Evolutionary conservation across 345 rosid species (phyloP).

Genomic region (Eucalyptus tenuipes): DNA sequence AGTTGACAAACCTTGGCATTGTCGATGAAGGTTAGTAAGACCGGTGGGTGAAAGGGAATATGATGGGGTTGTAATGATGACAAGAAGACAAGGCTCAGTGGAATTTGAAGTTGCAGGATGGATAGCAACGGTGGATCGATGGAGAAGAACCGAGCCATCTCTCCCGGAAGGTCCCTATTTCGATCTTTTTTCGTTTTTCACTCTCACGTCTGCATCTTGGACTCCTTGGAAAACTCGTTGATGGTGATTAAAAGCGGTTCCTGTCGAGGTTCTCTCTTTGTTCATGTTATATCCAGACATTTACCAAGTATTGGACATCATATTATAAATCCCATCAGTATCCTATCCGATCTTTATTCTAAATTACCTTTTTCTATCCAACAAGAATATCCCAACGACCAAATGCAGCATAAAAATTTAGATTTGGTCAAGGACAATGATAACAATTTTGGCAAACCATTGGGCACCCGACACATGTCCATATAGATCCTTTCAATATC

Average conservation of each 20-base stretch:
- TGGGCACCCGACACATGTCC: neutral
- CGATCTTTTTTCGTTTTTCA: neutral
- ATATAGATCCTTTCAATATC: too few relatives aligned
- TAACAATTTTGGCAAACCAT: neutral
- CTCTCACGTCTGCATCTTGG: neutral
- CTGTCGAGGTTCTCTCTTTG: neutral
- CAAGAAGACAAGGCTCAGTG: neutral
- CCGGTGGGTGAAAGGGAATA: neutral
- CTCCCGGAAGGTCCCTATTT: neutral
- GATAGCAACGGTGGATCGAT: neutral
- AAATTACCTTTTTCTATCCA: rapidly evolving
- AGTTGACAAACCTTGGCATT: neutral
- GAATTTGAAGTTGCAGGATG: neutral
- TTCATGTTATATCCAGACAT: neutral
- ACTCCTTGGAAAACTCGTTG: neutral
- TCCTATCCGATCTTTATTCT: rapidly evolving
- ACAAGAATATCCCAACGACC: rapidly evolving
- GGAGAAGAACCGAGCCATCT: neutral
- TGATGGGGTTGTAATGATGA: neutral
- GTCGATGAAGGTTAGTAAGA: neutral
- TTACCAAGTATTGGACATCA: neutral
- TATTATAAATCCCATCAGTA: neutral
- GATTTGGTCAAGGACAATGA: neutral
- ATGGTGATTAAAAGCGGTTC: neutral
- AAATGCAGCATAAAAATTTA: neutral